Evolutionary conservation across 2,329 filamentous ascomycete genomes (phyloP).

Genomic region (Ophiocordyceps sinensis): DNA sequence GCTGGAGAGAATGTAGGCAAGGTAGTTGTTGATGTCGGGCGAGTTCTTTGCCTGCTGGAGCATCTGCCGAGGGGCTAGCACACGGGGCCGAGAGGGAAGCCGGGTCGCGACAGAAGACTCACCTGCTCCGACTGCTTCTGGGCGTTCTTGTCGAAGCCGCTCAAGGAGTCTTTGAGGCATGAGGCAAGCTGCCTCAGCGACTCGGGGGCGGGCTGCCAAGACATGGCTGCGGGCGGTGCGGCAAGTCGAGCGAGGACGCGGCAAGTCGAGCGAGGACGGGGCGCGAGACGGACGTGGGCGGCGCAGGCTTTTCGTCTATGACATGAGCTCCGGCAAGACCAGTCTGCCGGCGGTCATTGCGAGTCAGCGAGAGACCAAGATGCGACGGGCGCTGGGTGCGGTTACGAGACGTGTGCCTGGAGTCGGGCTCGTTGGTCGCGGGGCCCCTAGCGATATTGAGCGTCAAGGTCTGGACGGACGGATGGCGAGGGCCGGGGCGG

Average conservation of each 20-base stretch:
- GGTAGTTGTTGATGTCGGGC: conserved; percentile 94
- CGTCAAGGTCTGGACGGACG: neutral
- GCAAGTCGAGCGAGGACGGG: neutral
- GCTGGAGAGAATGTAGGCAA: conserved; percentile 78
- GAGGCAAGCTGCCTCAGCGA: conserved; percentile 78
- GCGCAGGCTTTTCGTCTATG: neutral
- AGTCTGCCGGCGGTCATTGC: neutral
- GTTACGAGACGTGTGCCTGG: neutral
- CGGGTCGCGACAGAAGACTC: conserved; percentile 17
- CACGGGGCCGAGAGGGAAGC: neutral
- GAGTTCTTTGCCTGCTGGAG: conserved; percentile 76
- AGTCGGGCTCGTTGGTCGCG: neutral
- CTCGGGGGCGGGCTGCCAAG: conserved; percentile 83
- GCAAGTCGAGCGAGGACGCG: neutral
- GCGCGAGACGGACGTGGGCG: neutral
- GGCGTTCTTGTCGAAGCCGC: conserved; percentile 60
- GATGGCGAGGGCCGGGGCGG: neutral
- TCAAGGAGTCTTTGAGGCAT: conserved; percentile 85
- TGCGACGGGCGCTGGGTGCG: neutral
- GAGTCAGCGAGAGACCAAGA: neutral
- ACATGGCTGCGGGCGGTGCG: conserved; percentile 40
- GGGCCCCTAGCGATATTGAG: neutral
- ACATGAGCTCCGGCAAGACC: neutral
- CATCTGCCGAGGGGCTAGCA: conserved; percentile 46
- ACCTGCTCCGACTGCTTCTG: conserved; percentile 87